Conservation (phyloP, 352 stramenopile genomes). For the Phytophthora nicotianae region DNA sequence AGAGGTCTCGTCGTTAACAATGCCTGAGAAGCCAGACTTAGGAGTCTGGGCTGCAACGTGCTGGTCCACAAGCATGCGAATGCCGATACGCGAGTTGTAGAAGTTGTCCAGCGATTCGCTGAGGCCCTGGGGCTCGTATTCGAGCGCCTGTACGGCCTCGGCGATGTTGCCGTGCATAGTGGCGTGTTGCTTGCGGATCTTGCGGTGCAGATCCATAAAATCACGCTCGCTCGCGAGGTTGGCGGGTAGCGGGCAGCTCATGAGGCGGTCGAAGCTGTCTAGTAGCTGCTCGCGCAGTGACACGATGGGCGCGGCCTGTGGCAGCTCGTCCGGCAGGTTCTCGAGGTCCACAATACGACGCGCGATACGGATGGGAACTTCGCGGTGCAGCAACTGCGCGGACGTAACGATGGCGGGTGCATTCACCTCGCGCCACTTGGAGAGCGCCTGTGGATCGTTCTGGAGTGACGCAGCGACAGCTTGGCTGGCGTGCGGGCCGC, state of each 20-base stretch:
- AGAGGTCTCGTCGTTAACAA: slow-evolving; percentile 71
- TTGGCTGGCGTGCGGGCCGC: slow-evolving; percentile 55
- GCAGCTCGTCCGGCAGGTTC: slow-evolving; percentile 76
- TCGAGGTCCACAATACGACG: slow-evolving; percentile 85
- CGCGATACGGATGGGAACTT: slow-evolving; percentile 81
- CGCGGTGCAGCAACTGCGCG: slow-evolving; percentile 75
- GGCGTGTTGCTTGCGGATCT: slow-evolving; percentile 64
- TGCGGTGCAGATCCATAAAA: slow-evolving; percentile 66
- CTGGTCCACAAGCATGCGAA: slow-evolving; percentile 86
- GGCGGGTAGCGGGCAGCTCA: slow-evolving; percentile 55
- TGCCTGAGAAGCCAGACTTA: slow-evolving; percentile 55
- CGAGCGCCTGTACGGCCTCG: slow-evolving; percentile 59
- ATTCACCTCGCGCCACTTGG: slow-evolving; percentile 72
- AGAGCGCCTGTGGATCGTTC: slow-evolving; percentile 48
- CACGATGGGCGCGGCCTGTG: slow-evolving; percentile 60
- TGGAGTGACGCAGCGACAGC: slow-evolving; percentile 58
- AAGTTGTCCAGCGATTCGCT: slow-evolving; percentile 77
- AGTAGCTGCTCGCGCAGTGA: slow-evolving; percentile 68
- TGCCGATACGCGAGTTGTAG: slow-evolving; percentile 86
- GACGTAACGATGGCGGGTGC: slow-evolving; percentile 76
- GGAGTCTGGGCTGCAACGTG: slow-evolving; percentile 72
- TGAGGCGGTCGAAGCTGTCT: slow-evolving; percentile 76
- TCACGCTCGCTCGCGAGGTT: slow-evolving; percentile 61
- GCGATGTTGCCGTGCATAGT: slow-evolving; percentile 78
- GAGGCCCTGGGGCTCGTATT: slow-evolving; percentile 59